Percentiles rank a stretch among this genome's conserved stretches.
phyloP scores from a whole-genome alignment of 2,329 filamentous ascomycete genomes.

The Colletotrichum aenigma region DNA sequence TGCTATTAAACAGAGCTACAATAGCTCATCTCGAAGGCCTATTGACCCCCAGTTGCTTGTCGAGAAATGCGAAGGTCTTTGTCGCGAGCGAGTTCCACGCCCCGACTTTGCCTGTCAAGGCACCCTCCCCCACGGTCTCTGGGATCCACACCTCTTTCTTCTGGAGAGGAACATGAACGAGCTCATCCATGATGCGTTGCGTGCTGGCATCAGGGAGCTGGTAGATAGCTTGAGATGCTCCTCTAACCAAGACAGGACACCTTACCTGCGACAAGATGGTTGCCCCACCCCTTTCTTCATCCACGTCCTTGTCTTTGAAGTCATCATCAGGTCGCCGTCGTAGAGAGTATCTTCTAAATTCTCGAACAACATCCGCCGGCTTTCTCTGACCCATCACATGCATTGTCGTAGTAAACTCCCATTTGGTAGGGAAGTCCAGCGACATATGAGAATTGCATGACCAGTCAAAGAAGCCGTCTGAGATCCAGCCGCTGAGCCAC shows the following conservation, averaged over 20 bases:
- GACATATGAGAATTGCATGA: neutral
- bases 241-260: neutral
- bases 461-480: neutral
- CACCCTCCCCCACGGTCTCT: neutral
- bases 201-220: neutral
- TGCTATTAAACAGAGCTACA: accelerated
- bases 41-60: neutral
- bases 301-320: neutral
- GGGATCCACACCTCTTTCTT: neutral
- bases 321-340: neutral
- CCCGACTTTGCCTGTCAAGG: neutral
- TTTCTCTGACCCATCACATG: neutral
- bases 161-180: neutral
- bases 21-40: neutral
- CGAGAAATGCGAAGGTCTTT: neutral
- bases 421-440: neutral
- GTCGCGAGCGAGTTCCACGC: neutral
- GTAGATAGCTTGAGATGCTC: neutral
- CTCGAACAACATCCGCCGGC: neutral
- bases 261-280: neutral
- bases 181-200: neutral
- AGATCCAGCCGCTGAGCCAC: neutral
- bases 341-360: neutral
- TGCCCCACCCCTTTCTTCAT: neutral
- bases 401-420: neutral